Percentiles rank a stretch among this genome's conserved stretches.
Conservation (phyloP, 23 red algal species). For the Agarophyton chilense region DNA sequence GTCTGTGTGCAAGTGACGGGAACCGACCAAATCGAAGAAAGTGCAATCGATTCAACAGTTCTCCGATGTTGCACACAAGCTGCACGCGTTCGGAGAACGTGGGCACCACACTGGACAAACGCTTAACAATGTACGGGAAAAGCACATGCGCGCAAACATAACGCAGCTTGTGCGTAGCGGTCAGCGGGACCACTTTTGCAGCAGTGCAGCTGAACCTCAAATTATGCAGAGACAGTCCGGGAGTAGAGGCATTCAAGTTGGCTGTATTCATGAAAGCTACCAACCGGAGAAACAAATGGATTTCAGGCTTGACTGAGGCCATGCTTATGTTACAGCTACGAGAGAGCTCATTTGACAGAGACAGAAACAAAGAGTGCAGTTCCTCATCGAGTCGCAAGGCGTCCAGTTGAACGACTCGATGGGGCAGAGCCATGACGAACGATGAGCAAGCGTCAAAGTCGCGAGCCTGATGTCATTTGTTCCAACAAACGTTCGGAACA, state of each 20-base stretch:
- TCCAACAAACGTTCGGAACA: too few relatives aligned
- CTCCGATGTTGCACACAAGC: too few relatives aligned
- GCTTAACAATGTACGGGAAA: constrained; percentile 23
- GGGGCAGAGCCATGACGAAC: background rate
- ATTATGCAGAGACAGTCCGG: constrained; percentile 24
- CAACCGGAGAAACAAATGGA: constrained; percentile 33
- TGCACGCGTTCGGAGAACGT: too few relatives aligned
- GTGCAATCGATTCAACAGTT: too few relatives aligned
- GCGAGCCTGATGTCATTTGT: background rate
- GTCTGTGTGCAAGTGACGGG: too few relatives aligned
- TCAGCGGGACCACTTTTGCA: background rate
- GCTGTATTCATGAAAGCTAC: constrained; percentile 36
- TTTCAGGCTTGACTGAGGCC: background rate
- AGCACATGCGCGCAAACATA: background rate
- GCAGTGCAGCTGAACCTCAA: background rate
- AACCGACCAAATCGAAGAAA: too few relatives aligned
- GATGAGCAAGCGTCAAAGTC: background rate
- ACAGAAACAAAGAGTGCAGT: constrained; percentile 3
- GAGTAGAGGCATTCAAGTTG: constrained; percentile 5
- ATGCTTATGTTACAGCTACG: background rate
- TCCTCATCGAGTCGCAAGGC: constrained; percentile 58
- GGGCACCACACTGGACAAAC: too few relatives aligned
- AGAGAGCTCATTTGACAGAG: background rate
- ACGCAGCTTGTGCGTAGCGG: background rate
- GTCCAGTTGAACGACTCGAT: constrained; percentile 55